Evolutionary conservation across 495 filamentous ascomycete genomes (phyloP), one percentile per base, ranked within the genome.

Genomic region (Penicillium tannophilum): DNA sequence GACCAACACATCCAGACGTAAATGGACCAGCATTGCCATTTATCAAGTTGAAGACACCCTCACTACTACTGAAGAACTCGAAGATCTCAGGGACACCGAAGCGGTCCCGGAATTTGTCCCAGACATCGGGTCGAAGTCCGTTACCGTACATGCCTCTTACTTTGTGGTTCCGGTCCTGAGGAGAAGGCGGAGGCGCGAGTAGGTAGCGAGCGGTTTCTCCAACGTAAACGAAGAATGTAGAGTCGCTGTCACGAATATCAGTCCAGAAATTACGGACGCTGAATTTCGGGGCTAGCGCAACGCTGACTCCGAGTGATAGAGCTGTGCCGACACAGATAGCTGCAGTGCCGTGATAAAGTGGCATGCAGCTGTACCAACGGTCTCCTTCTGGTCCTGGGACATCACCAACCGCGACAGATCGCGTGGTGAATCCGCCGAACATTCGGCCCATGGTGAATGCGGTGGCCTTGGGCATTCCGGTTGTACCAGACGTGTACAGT

Each of bases 131-230:
- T 0, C 90, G 79, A 53, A 93, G 75, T 0, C 90, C 90, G 64
- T 93, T 93, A 8, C 90, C 90, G 61, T 84, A 90, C 72, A 92
- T 89, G 46, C 80, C 73, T 19, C 82, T 80, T 11, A 92, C 79
- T 14, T 79, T 81, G 62, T 94, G 90, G 6, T 84, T 74, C 20
- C 76, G 80, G 59, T 94, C 90, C 3, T 80, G 70, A 1, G 84
- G 79, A 2, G 80, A 84, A 0, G 86, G 84, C 0, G 89, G 88
- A 11, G 83, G 81, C 0, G 88, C 84, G 16, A 94, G 82, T 2
- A 94, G 79, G 54, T 93, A 94, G 3, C 90, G 79, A 26, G 89
- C 83, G 0, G 87, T 90, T 69, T 94, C 90, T 61, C 90, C 90
- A n/a, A 94, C 90, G 64, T 94, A 94, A 11, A 88, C 83, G 68